Base-by-base conservation (phyloP, 2,329 filamentous ascomycete genomes). In the Fusarium xyrophilum region DNA sequence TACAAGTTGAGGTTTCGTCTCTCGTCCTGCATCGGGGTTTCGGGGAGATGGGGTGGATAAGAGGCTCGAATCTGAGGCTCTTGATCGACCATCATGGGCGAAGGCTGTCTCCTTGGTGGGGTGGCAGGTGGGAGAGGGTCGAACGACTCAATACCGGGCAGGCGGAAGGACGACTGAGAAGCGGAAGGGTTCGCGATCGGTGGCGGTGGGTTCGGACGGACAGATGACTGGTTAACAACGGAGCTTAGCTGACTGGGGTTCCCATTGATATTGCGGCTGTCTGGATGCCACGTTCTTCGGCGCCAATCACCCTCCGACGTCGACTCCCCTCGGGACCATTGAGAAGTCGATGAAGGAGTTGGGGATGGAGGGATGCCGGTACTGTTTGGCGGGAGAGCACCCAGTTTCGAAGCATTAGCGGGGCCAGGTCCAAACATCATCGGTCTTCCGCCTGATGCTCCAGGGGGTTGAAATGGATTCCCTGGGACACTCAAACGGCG, bases 81-180 rank as follows among this genome's bases (percentile, higher is more conserved):
- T 35, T 80, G 73, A 70, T 97, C 93, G 13, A 93, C 80, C 74
- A 91, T 86, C 92, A 96, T 94, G 0, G 93, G 92, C 54, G 92
- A 93, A 4, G 87, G 83, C 56, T 86, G 85, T 47, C 90, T 87
- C 50, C 88, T 85, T 2, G 87, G 86, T 11, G 90, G 88, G 1
- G 91, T 87, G 15, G 83, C 77, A 2, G 88, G 85, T 23, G 88
- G 90, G 27, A 92, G 83, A 58, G 92, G 89, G 74, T 95, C 93
- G 73, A 97, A 97, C 19, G 93, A 96, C 76, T 97, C 93, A 69
- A 97, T 97, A 17, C 94, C 93, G 2, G 94, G 94, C 17, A 97
- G 84, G 39, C 93, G 88, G 17, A 93, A 82, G 7, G 84, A 80
- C 10, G 84, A 86, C 71, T 90, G 88, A 74, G 78, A 83, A 77